Conservation (phyloP, 345 rosid genomes). For the Melaleuca quinquenervia region DNA sequence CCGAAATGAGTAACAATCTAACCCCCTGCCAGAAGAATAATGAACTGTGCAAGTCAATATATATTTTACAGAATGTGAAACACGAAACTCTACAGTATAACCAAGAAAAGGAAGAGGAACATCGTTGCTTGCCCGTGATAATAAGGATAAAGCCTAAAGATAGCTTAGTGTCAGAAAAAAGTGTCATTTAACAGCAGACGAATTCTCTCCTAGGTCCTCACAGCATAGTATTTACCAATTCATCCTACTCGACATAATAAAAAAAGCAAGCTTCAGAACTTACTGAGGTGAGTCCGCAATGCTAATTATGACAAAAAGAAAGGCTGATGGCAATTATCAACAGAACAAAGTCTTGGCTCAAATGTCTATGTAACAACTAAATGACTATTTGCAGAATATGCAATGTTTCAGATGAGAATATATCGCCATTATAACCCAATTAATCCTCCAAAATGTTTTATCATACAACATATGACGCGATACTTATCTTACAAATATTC, state of each 20-base stretch:
- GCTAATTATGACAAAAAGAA: neutral
- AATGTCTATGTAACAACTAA: neutral
- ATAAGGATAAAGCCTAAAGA: neutral
- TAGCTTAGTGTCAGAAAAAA: neutral
- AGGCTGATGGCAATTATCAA: neutral
- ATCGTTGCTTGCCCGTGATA: neutral
- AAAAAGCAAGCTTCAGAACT: neutral
- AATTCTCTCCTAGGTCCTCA: neutral
- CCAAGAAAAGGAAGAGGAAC: neutral
- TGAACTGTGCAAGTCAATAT: neutral
- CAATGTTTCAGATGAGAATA: neutral
- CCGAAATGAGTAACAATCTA: slow-evolving; percentile 69
- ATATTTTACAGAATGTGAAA: neutral
- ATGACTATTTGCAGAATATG: neutral
- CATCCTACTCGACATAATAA: neutral
- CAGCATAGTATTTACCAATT: neutral
- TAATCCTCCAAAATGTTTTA: neutral
- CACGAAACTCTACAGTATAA: neutral
- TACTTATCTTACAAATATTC: neutral
- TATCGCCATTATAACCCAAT: neutral
- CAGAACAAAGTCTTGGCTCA: neutral
- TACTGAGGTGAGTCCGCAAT: neutral
- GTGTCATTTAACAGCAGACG: neutral
- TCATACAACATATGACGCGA: neutral
- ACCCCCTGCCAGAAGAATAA: slow-evolving; percentile 40